A percentile compares a stretch with the other conserved stretches of the same genome.
Evolutionary conservation across 495 filamentous ascomycete species (phyloP).

Genomic region (Mytilinidion resinicola): DNA sequence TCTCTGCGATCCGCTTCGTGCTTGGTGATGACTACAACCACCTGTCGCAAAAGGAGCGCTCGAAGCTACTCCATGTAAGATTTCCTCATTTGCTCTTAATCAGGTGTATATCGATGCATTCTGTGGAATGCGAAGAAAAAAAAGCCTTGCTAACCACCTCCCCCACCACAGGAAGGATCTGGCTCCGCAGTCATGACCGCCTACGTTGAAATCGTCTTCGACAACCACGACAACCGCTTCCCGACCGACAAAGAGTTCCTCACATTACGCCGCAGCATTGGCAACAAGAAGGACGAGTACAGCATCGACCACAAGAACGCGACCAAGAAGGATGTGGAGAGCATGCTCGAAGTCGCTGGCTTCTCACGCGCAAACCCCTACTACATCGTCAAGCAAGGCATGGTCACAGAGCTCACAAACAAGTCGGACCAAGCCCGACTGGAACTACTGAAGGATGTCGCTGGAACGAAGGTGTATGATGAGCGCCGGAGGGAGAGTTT

Average conservation of each 20-base stretch:
- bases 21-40: conserved; percentile 96
- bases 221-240: conserved; percentile 94
- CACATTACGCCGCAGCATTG: conserved; percentile 86
- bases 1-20: conserved; percentile 97
- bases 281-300: conserved; percentile 97
- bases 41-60: conserved; percentile 91
- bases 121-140: too few species aligned
- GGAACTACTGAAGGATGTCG: conserved; percentile 90
- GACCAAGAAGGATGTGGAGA: conserved; percentile 90
- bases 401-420: conserved; percentile 92
- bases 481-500: conserved; percentile 79
- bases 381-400: conserved; percentile 97
- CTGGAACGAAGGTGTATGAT: conserved; percentile 95
- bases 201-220: conserved; percentile 98
- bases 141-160: too few species aligned
- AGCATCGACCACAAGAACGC: conserved; percentile 93
- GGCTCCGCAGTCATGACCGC: conserved; percentile 98
- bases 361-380: conserved; percentile 98
- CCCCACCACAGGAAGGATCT: conserved; percentile 66
- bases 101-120: too few species aligned
- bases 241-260: conserved; percentile 89
- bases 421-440: conserved; percentile 93
- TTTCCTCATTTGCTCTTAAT: too few species aligned
- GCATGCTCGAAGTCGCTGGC: conserved; percentile 89
- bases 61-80: conserved; percentile 78